Base-by-base conservation (phyloP, 768 basidiomycete genomes). In the Gyrodon lividus region DNA sequence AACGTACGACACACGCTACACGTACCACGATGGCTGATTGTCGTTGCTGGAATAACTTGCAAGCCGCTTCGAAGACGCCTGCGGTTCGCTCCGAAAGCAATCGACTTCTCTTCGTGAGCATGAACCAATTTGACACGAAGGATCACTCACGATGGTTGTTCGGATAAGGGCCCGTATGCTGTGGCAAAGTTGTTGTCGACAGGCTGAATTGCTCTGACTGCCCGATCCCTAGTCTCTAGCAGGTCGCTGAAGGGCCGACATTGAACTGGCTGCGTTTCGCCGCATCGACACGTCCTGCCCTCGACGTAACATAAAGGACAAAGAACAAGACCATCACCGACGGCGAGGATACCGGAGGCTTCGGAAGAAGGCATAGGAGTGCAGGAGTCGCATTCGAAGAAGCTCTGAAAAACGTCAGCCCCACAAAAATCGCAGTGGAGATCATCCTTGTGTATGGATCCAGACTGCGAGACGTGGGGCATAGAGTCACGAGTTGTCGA, bases 351-450 rank as follows among this genome's bases (percentile, higher is more conserved):
- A 37, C 44, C 56, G 7, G 58, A 53, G 23, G 3, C 42, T 34
- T 19, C 35, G 17, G 67, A 54, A 22, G 60, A 48, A 37, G 54
- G 43, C 6, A 51, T 22, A n/a, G 58, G 41, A 52, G 70, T 67
- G 58, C 88, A 87, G 1, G 57, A 52, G 2, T 64, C 61, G 61
- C 90, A 92, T 63, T 87, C 83, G 55, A 92, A 87, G 64, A 84
- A 91, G 54, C 85, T 84, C 56, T 89, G 84, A 57, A 92, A 92
- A 52, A 93, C 79, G 60, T 93, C 91, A 3, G 79, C 80, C 16
- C 82, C 84, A 59, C 91, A 93, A 63, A 89, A 92, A 62, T 92
- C 89, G 60, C 91, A 92, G 7, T 60, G 70, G 31, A 79, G 72
- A 16, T 73, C 37, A 44, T 68, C 70, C 5, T 47, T 38, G 24